Evolutionary conservation across 768 basidiomycete genomes (phyloP).

Genomic region (Pleurotus djamor): DNA sequence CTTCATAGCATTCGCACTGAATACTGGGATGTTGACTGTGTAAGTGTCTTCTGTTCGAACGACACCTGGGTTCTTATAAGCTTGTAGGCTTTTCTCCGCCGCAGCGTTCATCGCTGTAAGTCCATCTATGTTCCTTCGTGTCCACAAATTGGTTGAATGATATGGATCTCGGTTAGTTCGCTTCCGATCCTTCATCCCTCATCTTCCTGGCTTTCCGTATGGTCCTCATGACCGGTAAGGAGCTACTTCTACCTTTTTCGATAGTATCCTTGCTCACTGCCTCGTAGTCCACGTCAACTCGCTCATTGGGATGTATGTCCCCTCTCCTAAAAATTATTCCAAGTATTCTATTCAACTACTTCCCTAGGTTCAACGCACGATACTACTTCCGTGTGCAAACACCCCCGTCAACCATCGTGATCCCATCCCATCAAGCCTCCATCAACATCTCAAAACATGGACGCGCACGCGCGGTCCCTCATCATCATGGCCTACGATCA

Average conservation of each 20-base stretch:
- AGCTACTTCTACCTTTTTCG: neutral
- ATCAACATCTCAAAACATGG: neutral
- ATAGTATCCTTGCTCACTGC: neutral
- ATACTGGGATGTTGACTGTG: constrained; percentile 2
- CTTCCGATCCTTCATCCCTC: neutral
- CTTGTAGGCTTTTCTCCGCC: neutral
- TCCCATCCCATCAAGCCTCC: neutral
- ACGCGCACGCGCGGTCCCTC: neutral
- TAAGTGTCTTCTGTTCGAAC: neutral
- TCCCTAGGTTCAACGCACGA: neutral
- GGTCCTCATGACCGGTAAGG: neutral
- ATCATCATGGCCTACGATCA: neutral
- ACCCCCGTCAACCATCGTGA: neutral
- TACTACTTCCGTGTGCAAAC: neutral
- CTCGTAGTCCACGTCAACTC: neutral
- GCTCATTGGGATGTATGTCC: neutral
- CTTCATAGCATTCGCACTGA: constrained; percentile 1
- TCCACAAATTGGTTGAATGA: neutral
- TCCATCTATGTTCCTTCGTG: neutral
- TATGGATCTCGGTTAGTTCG: neutral
- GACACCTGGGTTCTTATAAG: neutral
- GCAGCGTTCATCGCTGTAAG: neutral
- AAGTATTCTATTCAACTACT: neutral
- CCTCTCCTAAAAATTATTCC: neutral
- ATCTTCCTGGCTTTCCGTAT: neutral